phyloP scores from a whole-genome alignment of 179 eudicot species.

The Drosera spatulata region DNA sequence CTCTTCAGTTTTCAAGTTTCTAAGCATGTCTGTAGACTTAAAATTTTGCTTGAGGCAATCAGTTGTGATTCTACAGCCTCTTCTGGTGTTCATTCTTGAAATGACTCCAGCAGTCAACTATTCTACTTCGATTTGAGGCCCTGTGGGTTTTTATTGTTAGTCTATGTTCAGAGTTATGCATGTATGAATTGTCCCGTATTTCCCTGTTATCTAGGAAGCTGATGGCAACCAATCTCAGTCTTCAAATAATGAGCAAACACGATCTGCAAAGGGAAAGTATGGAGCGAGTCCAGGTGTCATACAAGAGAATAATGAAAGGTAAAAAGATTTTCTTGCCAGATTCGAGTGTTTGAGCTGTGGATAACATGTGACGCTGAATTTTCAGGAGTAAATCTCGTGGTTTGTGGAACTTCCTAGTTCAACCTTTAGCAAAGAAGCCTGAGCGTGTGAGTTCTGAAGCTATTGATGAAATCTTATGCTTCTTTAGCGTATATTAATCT shows the following conservation, averaged over 20 bases:
- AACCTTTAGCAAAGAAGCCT: slow-evolving; percentile 37
- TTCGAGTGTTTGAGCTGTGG: neutral
- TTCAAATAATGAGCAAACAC: slow-evolving; percentile 29
- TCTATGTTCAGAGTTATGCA: neutral
- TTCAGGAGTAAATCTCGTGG: slow-evolving; percentile 43
- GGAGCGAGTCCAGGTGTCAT: slow-evolving; percentile 17
- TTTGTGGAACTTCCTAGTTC: slow-evolving; percentile 59
- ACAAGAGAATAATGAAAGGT: slow-evolving; percentile 35
- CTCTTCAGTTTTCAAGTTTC: too few species aligned
- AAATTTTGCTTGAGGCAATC: too few species aligned
- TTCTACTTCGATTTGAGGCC: too few species aligned
- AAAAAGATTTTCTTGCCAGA: slow-evolving; percentile 7
- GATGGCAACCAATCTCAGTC: slow-evolving; percentile 33
- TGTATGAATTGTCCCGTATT: neutral
- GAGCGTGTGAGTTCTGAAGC: slow-evolving; percentile 23
- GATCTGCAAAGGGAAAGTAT: slow-evolving; percentile 21
- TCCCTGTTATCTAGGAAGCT: slow-evolving; percentile 41
- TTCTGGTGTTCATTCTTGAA: too few species aligned
- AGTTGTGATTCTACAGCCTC: too few species aligned
- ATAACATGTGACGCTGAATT: neutral
- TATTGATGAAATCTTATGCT: slow-evolving; percentile 37
- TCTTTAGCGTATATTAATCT: neutral
- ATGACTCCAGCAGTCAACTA: too few species aligned
- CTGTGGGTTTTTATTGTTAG: neutral
- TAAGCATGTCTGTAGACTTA: too few species aligned